Base-by-base conservation (phyloP, 108 stramenopile species). In the Skeletonema menzelii region DNA sequence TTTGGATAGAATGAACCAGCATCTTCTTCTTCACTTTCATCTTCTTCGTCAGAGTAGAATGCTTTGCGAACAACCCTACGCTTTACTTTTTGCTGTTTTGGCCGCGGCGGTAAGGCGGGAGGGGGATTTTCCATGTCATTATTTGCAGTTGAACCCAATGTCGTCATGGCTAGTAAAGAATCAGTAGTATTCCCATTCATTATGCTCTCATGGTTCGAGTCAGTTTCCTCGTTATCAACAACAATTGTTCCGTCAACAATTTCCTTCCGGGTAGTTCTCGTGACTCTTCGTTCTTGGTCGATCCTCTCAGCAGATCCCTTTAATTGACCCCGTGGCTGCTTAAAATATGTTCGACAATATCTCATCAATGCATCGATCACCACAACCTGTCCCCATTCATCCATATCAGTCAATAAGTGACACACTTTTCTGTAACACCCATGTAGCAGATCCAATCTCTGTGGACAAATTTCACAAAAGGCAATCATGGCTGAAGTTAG, bases 301-400 rank as follows among this genome's bases (percentile, higher is more conserved):
- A 94, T 95, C 32, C 44, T 78, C 69, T 93, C 93, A 0, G 92
- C 94, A 15, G 82, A 77, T 37, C 96, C 96, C 15, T 73, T 57
- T 71, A 75, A 76, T 30, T 77, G 83, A 27, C 60, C 67, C 32
- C 65, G 27, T n/a, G 95, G 95, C 56, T 82, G 81, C 70, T 81
- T 73, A 82, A 99, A 99, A 72, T 88, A 96, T 27, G 28, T 85
- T 22, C 99, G 89, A 65, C 95, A 92, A 82, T 99, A 99, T 22
- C 97, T 75, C 30, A 85, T 77, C 60, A 99, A 70, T 30, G 84
- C 73, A 68, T 97, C 87, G 19, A 99, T 77, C 1, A 94, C 82
- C 27, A 93, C 73, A 46, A 97, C 88, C 82, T 99, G 98, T 20
- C 94, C 95, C 99, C 99, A 99, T 80, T 99, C 99, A 83, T 99